Percentiles rank a stretch among this genome's conserved stretches.
These are phyloP conservation scores for Tolypocladium nubicola DNA, from an alignment of 2,329 filamentous ascomycete species.

Conservation along the genomic window DNA sequence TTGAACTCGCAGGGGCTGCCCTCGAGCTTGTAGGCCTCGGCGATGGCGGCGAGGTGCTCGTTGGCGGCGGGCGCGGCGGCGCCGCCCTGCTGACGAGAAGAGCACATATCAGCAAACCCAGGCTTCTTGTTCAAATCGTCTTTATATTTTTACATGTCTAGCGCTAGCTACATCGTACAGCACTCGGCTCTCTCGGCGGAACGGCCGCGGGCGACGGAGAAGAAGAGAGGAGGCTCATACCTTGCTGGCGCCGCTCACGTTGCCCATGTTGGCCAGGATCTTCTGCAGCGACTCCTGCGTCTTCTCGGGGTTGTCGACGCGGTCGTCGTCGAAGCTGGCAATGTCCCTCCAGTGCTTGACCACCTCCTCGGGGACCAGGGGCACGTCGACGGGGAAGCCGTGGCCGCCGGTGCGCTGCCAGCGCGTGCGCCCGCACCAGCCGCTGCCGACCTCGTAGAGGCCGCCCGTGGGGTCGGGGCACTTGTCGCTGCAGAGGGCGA, in stretches of 20 bases:
- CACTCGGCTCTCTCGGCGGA: neutral
- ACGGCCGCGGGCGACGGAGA: slow-evolving; percentile 4
- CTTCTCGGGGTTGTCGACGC: slow-evolving; percentile 78
- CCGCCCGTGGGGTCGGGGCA: slow-evolving; percentile 76
- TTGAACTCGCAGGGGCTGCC: slow-evolving; percentile 63
- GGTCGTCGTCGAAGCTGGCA: slow-evolving; percentile 75
- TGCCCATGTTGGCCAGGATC: slow-evolving; percentile 71
- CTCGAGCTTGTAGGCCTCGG: slow-evolving; percentile 62
- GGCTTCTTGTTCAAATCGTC: neutral
- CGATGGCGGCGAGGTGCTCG: slow-evolving; percentile 64
- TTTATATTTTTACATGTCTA: slow-evolving; percentile 5
- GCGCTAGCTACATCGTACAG: slow-evolving; percentile 10
- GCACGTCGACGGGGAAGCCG: slow-evolving; percentile 80
- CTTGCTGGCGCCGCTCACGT: slow-evolving; percentile 52
- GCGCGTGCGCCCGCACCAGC: slow-evolving; percentile 83
- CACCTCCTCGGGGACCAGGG: slow-evolving; percentile 77
- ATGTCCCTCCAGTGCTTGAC: slow-evolving; percentile 67
- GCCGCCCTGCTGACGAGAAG: slow-evolving; percentile 8
- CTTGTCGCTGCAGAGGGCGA: slow-evolving; percentile 76
- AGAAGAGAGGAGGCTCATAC: slow-evolving; percentile 35
- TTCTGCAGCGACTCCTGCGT: slow-evolving; percentile 67
- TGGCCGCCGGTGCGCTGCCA: slow-evolving; percentile 90
- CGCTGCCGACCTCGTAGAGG: slow-evolving; percentile 89
- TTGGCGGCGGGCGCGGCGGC: slow-evolving; percentile 33
- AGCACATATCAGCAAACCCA: slow-evolving; percentile 11